Base-by-base conservation (phyloP, 305 asterid species). In the Fraxinus dipetala region DNA sequence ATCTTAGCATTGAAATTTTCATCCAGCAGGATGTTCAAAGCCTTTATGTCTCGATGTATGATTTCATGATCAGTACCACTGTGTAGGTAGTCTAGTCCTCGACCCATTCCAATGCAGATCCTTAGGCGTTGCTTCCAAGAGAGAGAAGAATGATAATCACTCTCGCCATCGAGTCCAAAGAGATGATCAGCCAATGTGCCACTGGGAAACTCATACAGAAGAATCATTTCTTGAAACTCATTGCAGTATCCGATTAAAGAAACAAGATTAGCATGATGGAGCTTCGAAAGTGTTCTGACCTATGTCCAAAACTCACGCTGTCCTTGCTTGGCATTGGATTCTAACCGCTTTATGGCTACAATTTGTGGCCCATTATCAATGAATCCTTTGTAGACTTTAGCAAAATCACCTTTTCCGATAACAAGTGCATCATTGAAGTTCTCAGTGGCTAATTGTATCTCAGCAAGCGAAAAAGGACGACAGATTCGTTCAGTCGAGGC, bases 31-130 rank as follows among this genome's bases (percentile, higher is more conserved):
- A 89, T 90, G 88, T 89, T 89, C 10, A 91, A 74, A 36, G 86
- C 51, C 86, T 90, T 87, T 28, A 88, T 87, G 80, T 90, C 92
- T 2, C 90, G 85, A 54, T 91, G 94, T 74, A 91, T 85, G 82
- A 89, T 11, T 81, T 86, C 76, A 11, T 69, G 79, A 75, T 85
- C 88, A 0, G 89, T 87, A 1, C 88, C 87, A 8, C 79, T 79
- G 81, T 91, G 94, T 32, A 90, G 93, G 79, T 87, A 90, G n/a
- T 86, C 90, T 8, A 90, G 76, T 8, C 90, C 92, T 9, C 90
- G 91, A 22, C 80, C 91, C 24, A 91, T 87, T 38, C 91, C 92
- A 18, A 89, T 85, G 88, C 92, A 90, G 34, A 89, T 89, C 48
- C 32, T 75, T 4, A 89, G 86, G 78, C 92, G 90, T 38, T 85